phyloP scores from a whole-genome alignment of 2,329 filamentous ascomycete species.

The Claviceps capensis region DNA sequence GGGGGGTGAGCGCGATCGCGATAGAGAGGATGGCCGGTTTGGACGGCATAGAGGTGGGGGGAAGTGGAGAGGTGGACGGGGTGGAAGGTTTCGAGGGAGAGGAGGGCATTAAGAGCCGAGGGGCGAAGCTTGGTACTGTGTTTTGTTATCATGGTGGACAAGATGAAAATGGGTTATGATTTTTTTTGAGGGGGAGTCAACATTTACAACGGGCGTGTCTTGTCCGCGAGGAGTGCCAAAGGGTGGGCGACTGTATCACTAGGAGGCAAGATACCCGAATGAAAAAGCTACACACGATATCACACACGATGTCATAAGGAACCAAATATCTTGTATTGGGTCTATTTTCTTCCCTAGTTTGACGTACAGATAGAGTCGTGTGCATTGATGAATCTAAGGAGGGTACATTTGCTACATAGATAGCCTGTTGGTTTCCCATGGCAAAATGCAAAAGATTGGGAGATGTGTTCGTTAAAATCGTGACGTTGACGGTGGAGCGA shows the following conservation, averaged over 20 bases:
- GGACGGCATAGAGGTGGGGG: constrained; percentile 21
- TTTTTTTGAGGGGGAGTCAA: too few relatives aligned
- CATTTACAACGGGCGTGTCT: background rate
- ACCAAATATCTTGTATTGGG: too few relatives aligned
- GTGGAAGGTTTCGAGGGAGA: constrained; percentile 18
- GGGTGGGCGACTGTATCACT: background rate
- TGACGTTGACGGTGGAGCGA: background rate
- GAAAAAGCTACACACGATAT: background rate
- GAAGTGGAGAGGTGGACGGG: constrained; percentile 23
- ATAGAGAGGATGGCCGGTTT: constrained; percentile 20
- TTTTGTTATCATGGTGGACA: too few relatives aligned
- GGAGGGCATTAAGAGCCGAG: background rate
- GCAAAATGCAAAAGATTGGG: background rate
- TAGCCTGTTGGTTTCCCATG: background rate
- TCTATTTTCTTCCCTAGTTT: background rate
- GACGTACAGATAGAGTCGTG: background rate
- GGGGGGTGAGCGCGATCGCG: constrained; percentile 18
- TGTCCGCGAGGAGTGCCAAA: background rate
- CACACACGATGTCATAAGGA: too few relatives aligned
- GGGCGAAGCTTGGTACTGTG: background rate
- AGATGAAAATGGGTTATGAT: too few relatives aligned
- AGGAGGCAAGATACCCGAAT: background rate
- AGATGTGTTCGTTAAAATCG: background rate
- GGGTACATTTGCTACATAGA: background rate
- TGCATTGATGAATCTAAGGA: background rate